Evolutionary conservation across 106 monocot genomes (phyloP).

Genomic region (Dactylorhiza incarnata): DNA sequence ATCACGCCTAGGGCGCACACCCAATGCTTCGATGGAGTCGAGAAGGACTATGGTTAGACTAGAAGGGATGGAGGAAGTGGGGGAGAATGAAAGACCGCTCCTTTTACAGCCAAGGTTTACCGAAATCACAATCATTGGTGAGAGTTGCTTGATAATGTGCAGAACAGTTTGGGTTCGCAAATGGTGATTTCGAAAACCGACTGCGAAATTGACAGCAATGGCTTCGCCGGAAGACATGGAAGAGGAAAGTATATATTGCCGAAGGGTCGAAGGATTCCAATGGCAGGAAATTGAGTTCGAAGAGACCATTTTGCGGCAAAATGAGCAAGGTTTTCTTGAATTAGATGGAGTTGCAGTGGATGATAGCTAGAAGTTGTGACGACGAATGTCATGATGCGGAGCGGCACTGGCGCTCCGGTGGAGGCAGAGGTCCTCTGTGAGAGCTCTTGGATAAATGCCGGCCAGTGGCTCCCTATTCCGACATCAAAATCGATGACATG

Average conservation of each 20-base stretch:
- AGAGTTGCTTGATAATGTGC: conserved; percentile 62
- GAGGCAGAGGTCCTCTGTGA: conserved; percentile 38
- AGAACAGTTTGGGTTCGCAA: conserved; percentile 35
- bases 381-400: conserved; percentile 69
- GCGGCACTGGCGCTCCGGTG: conserved; percentile 15
- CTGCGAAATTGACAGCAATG: conserved; percentile 73
- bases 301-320: conserved; percentile 61
- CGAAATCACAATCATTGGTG: conserved; percentile 67
- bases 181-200: conserved; percentile 16
- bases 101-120: conserved; percentile 60
- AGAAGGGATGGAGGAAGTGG: conserved; percentile 58
- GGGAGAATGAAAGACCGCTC: conserved; percentile 55
- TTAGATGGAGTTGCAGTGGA: conserved; percentile 65
- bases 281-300: conserved; percentile 61
- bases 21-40: conserved; percentile 74
- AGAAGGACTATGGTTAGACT: conserved; percentile 50
- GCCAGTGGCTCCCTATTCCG: conserved; percentile 81
- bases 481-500: conserved; percentile 88
- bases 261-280: conserved; percentile 59
- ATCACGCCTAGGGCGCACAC: conserved; percentile 34
- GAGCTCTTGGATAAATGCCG: conserved; percentile 84
- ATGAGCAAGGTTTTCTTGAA: conserved; percentile 58
- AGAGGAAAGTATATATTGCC: conserved; percentile 22
- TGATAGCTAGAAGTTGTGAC: conserved; percentile 45
- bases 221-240: conserved; percentile 20